Percentiles rank a stretch among this genome's conserved stretches.
phyloP scores from a whole-genome alignment of 192 early-diverging fungal species.

The Coemansia sp. region DNA sequence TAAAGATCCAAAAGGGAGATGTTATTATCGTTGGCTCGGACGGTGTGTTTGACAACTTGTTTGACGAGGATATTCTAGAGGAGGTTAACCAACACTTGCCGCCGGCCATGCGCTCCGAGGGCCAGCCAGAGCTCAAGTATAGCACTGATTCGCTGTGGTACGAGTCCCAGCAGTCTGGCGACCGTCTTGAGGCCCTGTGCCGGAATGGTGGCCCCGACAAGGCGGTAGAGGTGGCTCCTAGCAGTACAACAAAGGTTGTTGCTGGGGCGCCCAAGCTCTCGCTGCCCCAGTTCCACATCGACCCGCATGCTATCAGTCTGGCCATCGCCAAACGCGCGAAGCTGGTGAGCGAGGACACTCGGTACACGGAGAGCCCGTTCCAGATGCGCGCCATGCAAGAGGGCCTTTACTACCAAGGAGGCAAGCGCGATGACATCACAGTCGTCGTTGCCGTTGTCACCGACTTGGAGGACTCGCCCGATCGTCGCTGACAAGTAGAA shows the following conservation, averaged over 20 bases:
- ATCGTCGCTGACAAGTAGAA: constrained; percentile 53
- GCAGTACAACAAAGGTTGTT: constrained; percentile 10
- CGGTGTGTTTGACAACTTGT: constrained; percentile 96
- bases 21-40: constrained; percentile 91
- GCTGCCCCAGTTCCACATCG: constrained; percentile 55
- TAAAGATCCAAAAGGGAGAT: constrained; percentile 89
- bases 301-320: constrained; percentile 76
- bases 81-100: constrained; percentile 62
- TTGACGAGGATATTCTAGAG: constrained; percentile 96
- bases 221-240: constrained; percentile 5
- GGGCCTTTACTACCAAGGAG: constrained; percentile 90
- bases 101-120: constrained; percentile 33
- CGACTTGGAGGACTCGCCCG: constrained; percentile 71
- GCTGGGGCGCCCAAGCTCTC: constrained; percentile 20
- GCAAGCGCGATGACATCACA: constrained; percentile 94
- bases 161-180: constrained; percentile 39
- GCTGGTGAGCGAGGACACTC: constrained; percentile 75
- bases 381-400: constrained; percentile 91
- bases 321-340: constrained; percentile 77
- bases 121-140: constrained; percentile 50
- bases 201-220: not conserved
- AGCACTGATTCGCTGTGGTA: constrained; percentile 53
- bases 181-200: constrained; percentile 21
- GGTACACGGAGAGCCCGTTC: constrained; percentile 80
- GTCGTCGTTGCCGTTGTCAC: constrained; percentile 83